Conservation (phyloP, 768 basidiomycete genomes). For the Hygrophorus russula region DNA sequence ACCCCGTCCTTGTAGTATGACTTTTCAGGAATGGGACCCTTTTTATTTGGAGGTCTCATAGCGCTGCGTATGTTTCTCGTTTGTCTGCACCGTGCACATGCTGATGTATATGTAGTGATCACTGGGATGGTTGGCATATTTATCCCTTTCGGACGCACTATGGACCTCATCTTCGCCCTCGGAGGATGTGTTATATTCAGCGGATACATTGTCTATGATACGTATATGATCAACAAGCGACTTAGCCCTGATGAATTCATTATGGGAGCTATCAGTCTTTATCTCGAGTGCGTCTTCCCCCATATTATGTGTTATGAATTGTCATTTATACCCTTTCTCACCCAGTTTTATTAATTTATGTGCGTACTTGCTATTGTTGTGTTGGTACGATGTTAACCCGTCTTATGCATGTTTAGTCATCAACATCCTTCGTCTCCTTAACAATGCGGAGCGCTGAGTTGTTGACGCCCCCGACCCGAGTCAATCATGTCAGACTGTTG, state of each 20-base stretch:
- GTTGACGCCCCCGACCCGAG: background rate
- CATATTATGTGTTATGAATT: slow-evolving; percentile 9
- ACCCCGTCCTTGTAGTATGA: slow-evolving; percentile 51
- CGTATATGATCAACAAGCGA: slow-evolving; percentile 79
- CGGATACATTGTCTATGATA: slow-evolving; percentile 87
- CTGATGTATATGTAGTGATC: slow-evolving; percentile 36
- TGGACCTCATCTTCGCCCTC: slow-evolving; percentile 73
- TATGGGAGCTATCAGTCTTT: slow-evolving; percentile 83
- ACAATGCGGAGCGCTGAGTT: slow-evolving; percentile 36
- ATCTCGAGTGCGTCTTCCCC: slow-evolving; percentile 64
- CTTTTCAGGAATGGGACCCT: slow-evolving; percentile 87
- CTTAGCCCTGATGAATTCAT: slow-evolving; percentile 92
- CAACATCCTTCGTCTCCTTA: slow-evolving; percentile 76
- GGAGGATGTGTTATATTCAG: slow-evolving; percentile 79
- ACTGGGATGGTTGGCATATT: slow-evolving; percentile 77
- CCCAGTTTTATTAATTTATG: slow-evolving; percentile 78
- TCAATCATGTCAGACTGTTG: no score
- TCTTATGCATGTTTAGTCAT: slow-evolving; percentile 39
- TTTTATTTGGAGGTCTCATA: slow-evolving; percentile 76
- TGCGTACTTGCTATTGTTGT: slow-evolving; percentile 26
- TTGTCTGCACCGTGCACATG: no score
- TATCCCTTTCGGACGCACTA: slow-evolving; percentile 72
- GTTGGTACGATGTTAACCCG: slow-evolving; percentile 4
- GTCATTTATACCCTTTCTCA: slow-evolving; percentile 9
- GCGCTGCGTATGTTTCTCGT: slow-evolving; percentile 47